Percentiles rank a stretch among this genome's conserved stretches.
Conservation (phyloP, 495 filamentous ascomycete species). For the Parmelia sp. region DNA sequence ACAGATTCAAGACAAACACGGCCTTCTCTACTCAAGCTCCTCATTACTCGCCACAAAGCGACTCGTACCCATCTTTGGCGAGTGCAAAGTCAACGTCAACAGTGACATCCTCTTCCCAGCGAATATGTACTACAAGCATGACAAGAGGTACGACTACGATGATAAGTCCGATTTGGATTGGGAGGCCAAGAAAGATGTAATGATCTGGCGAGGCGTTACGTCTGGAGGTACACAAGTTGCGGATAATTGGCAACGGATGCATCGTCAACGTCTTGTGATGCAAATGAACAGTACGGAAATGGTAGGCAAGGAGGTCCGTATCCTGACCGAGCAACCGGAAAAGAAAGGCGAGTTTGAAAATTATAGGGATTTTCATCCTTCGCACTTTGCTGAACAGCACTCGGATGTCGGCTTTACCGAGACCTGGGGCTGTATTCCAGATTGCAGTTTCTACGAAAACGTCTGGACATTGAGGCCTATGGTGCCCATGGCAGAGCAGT, state of each 20-base stretch:
- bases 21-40: constrained; percentile 63
- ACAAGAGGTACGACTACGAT: constrained; percentile 60
- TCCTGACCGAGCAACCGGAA: constrained; percentile 28
- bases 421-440: constrained; percentile 35
- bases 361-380: constrained; percentile 31
- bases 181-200: constrained; percentile 47
- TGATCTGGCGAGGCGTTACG: constrained; percentile 67
- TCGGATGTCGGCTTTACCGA: constrained; percentile 42
- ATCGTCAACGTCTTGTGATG: constrained; percentile 65
- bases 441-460: constrained; percentile 40
- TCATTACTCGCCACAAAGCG: constrained; percentile 48
- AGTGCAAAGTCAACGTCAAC: constrained; percentile 69
- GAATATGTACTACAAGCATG: constrained; percentile 67
- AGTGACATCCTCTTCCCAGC: constrained; percentile 75
- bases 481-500: constrained; percentile 44
- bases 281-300: constrained; percentile 63
- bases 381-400: constrained; percentile 35
- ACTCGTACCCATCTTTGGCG: constrained; percentile 67
- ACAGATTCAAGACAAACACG: constrained; percentile 54
- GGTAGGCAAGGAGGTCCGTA: constrained; percentile 26
- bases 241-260: constrained; percentile 63
- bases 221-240: constrained; percentile 58
- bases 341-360: constrained; percentile 28
- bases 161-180: constrained; percentile 42
- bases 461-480: constrained; percentile 29